Evolutionary conservation across 768 basidiomycete genomes (phyloP), one percentile per base, ranked within the genome.

Genomic region (Chalciporus chontae): DNA sequence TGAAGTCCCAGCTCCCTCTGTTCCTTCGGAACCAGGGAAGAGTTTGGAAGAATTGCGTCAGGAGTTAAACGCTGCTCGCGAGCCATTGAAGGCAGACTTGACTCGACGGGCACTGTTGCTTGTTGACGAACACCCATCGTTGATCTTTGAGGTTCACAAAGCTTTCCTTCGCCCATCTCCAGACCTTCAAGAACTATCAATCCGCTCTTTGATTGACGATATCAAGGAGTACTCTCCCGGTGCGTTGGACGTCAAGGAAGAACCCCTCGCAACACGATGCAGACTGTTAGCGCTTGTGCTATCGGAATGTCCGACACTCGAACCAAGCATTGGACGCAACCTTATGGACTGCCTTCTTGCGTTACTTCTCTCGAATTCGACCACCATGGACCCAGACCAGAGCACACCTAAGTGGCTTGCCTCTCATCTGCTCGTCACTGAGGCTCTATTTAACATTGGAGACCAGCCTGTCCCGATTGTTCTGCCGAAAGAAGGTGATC

Each of bases 71-170:
- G 76, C 73, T 26, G 74, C 76, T 17, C 77, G 94, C 15, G 82
- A 87, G 47, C 74, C 81, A 24, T 66, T 94, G 31, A 81, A 83
- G 54, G 73, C 75, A 8, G 73, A 73, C 18, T 75, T 98, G 53
- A 79, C 86, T 40, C 73, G 76, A 15, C 83, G 82, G 40, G 86
- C 91, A 0, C 71, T 99, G 48, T 69, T 74, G 10, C 77, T 99
- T 26, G 84, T 95, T 40, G 94, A 96, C 62, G 83, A 89, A 54
- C 87, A 94, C 60, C 83, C 88, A 3, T 84, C 87, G 8, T 79
- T 98, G 47, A 82, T 96, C 37, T 96, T 94, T 62, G 93, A 96
- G 63, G 77, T 96, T 32, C 83, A 87, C 56, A 77, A 77, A 21
- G 88, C 90, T 18, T 94, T 96, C 67, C 77, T 88, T 49, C 83